Evolutionary conservation across 805 yeast species (phyloP).

Genomic region (Spathaspora arborariae): DNA sequence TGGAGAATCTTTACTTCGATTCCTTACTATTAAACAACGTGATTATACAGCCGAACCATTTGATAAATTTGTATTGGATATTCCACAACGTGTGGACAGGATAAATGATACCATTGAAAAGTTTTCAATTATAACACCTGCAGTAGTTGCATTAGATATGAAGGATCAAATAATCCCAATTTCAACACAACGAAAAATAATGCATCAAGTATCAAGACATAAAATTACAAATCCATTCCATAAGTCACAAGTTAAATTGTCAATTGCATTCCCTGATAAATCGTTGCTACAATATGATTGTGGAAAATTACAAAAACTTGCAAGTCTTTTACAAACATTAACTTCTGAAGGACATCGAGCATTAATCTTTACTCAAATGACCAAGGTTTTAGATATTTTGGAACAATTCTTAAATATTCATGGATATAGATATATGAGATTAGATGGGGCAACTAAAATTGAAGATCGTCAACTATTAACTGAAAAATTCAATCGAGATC

Average conservation of each 20-base stretch:
- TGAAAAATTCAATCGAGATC: slow-evolving; percentile 85
- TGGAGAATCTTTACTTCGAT: slow-evolving; percentile 54
- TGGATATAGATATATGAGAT: slow-evolving; percentile 89
- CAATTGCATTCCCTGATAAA: slow-evolving; percentile 96
- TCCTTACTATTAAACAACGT: slow-evolving; percentile 21
- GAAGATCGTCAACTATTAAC: slow-evolving; percentile 95
- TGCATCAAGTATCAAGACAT: slow-evolving; percentile 26
- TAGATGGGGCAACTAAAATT: slow-evolving; percentile 96
- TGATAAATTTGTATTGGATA: slow-evolving; percentile 1
- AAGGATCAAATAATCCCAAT: slow-evolving; percentile 47
- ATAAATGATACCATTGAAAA: slow-evolving; percentile 59
- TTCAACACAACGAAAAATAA: slow-evolving; percentile 28
- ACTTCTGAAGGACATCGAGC: slow-evolving; percentile 90
- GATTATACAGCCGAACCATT: neutral
- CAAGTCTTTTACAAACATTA: slow-evolving; percentile 68
- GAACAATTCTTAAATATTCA: slow-evolving; percentile 92
- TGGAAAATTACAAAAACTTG: slow-evolving; percentile 89
- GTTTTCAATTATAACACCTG: slow-evolving; percentile 85
- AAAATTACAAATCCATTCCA: slow-evolving; percentile 61
- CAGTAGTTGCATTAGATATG: slow-evolving; percentile 74
- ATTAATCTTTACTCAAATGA: slow-evolving; percentile 96
- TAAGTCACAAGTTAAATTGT: slow-evolving; percentile 75
- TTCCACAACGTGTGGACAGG: slow-evolving; percentile 19
- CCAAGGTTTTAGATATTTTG: slow-evolving; percentile 86
- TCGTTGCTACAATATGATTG: slow-evolving; percentile 90